Percentiles rank a stretch among this genome's conserved stretches.
Conservation (phyloP, 1,139 yeast genomes). For the Lodderomyces parapsilosis region DNA sequence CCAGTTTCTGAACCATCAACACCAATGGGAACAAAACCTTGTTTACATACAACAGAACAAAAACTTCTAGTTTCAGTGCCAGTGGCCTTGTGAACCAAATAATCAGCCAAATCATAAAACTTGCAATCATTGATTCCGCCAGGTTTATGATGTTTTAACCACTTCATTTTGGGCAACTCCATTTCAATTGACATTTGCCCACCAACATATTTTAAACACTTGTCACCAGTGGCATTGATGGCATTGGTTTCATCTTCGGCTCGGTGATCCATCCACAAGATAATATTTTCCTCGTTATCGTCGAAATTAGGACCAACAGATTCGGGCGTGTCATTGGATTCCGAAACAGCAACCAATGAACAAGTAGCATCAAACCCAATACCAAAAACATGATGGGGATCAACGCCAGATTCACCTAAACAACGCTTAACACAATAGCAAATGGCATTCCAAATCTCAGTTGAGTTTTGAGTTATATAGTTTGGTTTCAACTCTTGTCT, state of each 20-base stretch:
- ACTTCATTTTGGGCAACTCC: constrained; percentile 96
- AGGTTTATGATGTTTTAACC: constrained; percentile 89
- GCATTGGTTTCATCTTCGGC: constrained; percentile 82
- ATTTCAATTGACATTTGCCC: constrained; percentile 97
- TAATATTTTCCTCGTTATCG: constrained; percentile 73
- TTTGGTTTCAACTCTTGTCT: constrained; percentile 72
- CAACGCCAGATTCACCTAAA: constrained; percentile 70
- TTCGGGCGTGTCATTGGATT: constrained; percentile 64
- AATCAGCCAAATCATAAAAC: constrained; percentile 92
- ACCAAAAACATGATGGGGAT: constrained; percentile 68
- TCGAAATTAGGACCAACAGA: constrained; percentile 91
- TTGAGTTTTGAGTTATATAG: constrained; percentile 78
- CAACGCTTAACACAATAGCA: constrained; percentile 78
- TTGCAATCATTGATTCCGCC: constrained; percentile 64
- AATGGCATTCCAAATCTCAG: constrained; percentile 91
- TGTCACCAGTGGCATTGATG: constrained; percentile 79
- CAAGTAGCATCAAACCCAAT: constrained; percentile 98
- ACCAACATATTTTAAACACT: constrained; percentile 85
- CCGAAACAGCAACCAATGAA: constrained; percentile 79
- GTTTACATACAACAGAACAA: constrained; percentile 93
- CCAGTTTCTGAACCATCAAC: constrained; percentile 84
- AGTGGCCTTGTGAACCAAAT: constrained; percentile 85
- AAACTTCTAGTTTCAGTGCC: constrained; percentile 81
- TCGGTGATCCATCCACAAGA: constrained; percentile 98
- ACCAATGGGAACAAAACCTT: constrained; percentile 90